Conservation (phyloP, 2,329 filamentous ascomycete genomes). For the Zalaria sp. region DNA sequence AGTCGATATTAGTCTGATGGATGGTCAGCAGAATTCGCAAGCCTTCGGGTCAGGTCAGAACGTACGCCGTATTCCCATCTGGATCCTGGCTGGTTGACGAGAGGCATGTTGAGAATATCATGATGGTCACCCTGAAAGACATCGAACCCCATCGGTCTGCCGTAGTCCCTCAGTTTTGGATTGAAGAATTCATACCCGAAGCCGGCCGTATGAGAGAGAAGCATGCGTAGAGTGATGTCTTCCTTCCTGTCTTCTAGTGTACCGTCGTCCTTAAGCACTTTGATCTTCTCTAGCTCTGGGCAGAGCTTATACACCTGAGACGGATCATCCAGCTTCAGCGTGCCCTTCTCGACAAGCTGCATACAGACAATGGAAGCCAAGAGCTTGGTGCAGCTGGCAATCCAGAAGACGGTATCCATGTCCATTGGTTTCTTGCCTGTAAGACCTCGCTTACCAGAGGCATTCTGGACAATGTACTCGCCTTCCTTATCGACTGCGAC, state of each 20-base stretch:
- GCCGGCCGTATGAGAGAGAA: conserved; percentile 37
- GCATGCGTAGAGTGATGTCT: conserved; percentile 36
- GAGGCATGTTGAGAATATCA: conserved; percentile 36
- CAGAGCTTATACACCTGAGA: conserved; percentile 24
- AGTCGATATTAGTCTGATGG: conserved; percentile 34
- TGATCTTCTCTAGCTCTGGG: conserved; percentile 28
- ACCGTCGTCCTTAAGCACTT: conserved; percentile 26
- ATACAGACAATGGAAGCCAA: conserved; percentile 30
- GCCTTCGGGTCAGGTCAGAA: background rate
- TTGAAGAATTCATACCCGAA: conserved; percentile 44
- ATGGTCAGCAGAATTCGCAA: conserved; percentile 3
- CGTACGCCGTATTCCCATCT: conserved; percentile 42
- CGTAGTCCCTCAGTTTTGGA: conserved; percentile 24
- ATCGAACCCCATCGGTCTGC: conserved; percentile 37
- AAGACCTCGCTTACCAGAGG: conserved; percentile 26
- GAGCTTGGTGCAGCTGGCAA: conserved; percentile 37
- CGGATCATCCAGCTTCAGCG: conserved; percentile 26
- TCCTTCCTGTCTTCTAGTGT: conserved; percentile 27
- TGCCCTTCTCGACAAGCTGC: conserved; percentile 32
- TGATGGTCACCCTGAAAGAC: conserved; percentile 42
- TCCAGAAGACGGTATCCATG: conserved; percentile 46
- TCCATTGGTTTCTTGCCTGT: conserved; percentile 37
- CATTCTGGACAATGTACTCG: conserved; percentile 25
- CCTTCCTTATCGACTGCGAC: conserved; percentile 30
- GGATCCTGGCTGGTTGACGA: conserved; percentile 50